Conservation (phyloP, 805 yeast species). For the Teunomyces lycoperdinae region DNA sequence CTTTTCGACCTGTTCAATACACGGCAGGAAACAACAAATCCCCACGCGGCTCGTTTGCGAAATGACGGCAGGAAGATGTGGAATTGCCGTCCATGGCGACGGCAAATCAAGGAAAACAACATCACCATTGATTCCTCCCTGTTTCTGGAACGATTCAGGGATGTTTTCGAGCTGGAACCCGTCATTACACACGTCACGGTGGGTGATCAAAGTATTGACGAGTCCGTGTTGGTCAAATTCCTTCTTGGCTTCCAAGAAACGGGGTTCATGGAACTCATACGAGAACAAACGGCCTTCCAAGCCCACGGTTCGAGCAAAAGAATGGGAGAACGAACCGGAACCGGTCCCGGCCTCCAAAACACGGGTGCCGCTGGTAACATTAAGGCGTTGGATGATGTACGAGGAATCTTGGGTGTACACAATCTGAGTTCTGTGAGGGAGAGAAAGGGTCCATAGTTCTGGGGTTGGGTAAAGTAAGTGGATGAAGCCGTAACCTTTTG, state of each 20-base stretch:
- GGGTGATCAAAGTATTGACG: slow-evolving; percentile 64
- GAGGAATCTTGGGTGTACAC: slow-evolving; percentile 95
- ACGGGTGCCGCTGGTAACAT: slow-evolving; percentile 66
- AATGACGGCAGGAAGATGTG: slow-evolving; percentile 61
- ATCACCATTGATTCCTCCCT: slow-evolving; percentile 50
- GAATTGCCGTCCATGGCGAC: slow-evolving; percentile 95
- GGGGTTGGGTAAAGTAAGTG: slow-evolving; percentile 90
- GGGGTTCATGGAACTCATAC: slow-evolving; percentile 85
- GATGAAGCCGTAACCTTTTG: slow-evolving; percentile 77
- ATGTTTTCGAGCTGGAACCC: slow-evolving; percentile 63
- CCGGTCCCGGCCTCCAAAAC: slow-evolving; percentile 99
- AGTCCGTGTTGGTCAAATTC: slow-evolving; percentile 79
- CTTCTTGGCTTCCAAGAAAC: slow-evolving; percentile 71
- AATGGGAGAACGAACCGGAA: slow-evolving; percentile 92
- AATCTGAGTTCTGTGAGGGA: slow-evolving; percentile 97
- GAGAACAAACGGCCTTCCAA: slow-evolving; percentile 65
- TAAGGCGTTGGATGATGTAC: slow-evolving; percentile 79
- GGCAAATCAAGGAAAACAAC: slow-evolving; percentile 89
- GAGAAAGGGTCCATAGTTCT: slow-evolving; percentile 91
- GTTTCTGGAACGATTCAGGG: slow-evolving; percentile 19
- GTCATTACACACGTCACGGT: slow-evolving; percentile 86
- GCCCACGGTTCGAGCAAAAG: slow-evolving; percentile 78
- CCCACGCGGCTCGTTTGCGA: slow-evolving; percentile 53
- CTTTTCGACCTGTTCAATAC: slow-evolving; percentile 93
- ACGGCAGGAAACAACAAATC: slow-evolving; percentile 95